Base-by-base conservation (phyloP, 192 early-diverging fungal genomes). In the Lobulomyces angularis region DNA sequence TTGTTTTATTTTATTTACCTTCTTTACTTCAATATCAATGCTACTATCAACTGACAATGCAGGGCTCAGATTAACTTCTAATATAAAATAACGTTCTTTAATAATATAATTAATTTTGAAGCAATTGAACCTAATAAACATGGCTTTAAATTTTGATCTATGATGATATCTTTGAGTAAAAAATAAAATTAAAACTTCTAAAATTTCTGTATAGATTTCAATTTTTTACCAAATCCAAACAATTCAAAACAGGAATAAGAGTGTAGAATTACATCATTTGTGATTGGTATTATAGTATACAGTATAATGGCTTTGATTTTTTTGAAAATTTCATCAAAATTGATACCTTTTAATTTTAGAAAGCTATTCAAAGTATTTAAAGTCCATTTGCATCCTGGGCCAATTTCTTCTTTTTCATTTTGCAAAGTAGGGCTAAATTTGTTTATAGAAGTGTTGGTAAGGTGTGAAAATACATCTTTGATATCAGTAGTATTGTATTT, bases 381-480 rank as follows among this genome's bases (percentile, higher is more conserved):
- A 5, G 27, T 43, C 66, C 61, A 69, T 38, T 64, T 56, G 36
- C 66, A 69, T 0, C 66, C 66, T 9, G 45, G 27, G 12, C 66
- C 66, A 23, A 69, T 47, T 8, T 41, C 51, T 12, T 53, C 53
- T 35, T 69, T 69, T 11, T 41, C 37, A 16, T 39, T 18, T 17
- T 60, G 32, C 14, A 69, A 36, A 0, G 35, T 43, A 6, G 66
- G 66, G 16, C 41, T 50, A 20, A 47, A 22, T 40, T 69, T 69
- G 48, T 69, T 69, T 58, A 69, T 69, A 32, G 66, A 69, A 23
- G 66, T 69, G 50, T 69, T 69, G 17, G 66, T 69, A 12, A 69
- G 56, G 37, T 69, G 66, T 0, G 66, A 55, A 43, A 51, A 69
- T 9, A 21, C 12, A 37, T 69, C 53, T 20, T 45, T 21, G 20